Conservation (phyloP, 495 filamentous ascomycete species). For the Xylaria bambusicola region DNA sequence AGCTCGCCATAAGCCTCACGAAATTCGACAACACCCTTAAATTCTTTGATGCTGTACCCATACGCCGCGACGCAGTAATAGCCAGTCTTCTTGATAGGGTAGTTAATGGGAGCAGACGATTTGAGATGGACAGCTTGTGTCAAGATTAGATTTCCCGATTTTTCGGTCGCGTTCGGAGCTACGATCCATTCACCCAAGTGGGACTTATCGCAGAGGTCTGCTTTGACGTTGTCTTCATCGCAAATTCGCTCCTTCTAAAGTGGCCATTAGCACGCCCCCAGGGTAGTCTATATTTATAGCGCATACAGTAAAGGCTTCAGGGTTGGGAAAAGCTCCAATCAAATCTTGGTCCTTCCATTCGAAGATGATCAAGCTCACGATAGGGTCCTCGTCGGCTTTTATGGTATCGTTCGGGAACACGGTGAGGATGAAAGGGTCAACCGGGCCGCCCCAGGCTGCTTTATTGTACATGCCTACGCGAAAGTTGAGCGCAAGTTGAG, state of each 20-base stretch:
- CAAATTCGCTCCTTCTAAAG: slow-evolving; percentile 73
- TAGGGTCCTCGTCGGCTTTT: slow-evolving; percentile 61
- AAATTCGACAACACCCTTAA: slow-evolving; percentile 83
- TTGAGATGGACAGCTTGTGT: slow-evolving; percentile 83
- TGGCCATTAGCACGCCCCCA: slow-evolving; percentile 20
- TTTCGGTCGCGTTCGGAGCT: slow-evolving; percentile 66
- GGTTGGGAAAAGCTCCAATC: slow-evolving; percentile 60
- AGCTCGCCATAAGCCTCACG: slow-evolving; percentile 96
- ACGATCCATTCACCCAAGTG: slow-evolving; percentile 87
- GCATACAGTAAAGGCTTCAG: slow-evolving; percentile 32
- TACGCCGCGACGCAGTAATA: slow-evolving; percentile 93
- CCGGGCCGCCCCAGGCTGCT: slow-evolving; percentile 82
- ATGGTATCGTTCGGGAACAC: slow-evolving; percentile 70
- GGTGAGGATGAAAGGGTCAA: slow-evolving; percentile 85
- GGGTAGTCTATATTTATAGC: neutral
- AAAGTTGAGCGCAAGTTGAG: slow-evolving; percentile 13
- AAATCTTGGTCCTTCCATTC: slow-evolving; percentile 86
- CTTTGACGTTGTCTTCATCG: slow-evolving; percentile 64
- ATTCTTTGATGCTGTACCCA: slow-evolving; percentile 62
- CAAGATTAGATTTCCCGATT: slow-evolving; percentile 68
- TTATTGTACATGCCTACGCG: slow-evolving; percentile 87
- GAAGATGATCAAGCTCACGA: slow-evolving; percentile 86
- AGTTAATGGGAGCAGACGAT: slow-evolving; percentile 70
- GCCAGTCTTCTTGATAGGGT: slow-evolving; percentile 81
- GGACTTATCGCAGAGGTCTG: slow-evolving; percentile 67